Conservation (phyloP, 192 early-diverging fungal species). For the Spizellomyces punctatus region DNA sequence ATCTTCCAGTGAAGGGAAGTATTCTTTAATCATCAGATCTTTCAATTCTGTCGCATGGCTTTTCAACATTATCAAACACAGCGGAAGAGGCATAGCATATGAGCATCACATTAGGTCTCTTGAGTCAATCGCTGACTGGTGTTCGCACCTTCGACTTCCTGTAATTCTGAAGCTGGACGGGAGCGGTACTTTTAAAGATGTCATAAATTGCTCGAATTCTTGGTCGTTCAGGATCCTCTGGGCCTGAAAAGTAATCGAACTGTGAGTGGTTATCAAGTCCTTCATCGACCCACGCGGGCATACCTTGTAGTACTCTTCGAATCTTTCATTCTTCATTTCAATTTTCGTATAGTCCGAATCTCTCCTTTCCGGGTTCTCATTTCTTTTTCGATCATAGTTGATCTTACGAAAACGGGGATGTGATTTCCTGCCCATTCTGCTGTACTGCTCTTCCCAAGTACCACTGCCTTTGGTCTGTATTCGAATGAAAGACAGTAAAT, state of each 20-base stretch:
- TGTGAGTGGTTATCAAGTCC: background rate
- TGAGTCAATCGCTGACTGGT: background rate
- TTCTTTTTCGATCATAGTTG: background rate
- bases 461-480: no score
- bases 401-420: background rate
- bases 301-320: conserved; percentile 75
- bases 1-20: conserved; percentile 59
- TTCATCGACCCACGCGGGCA: background rate
- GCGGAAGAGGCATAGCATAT: background rate
- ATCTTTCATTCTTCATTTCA: conserved; percentile 60
- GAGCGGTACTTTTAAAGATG: conserved; percentile 68
- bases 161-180: conserved; percentile 95
- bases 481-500: no score
- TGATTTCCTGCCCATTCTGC: background rate
- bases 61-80: background rate
- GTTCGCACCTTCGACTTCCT: conserved; percentile 72
- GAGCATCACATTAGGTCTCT: background rate
- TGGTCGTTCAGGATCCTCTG: conserved; percentile 78
- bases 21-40: conserved; percentile 66
- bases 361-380: background rate
- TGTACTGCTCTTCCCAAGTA: no score
- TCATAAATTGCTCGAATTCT: conserved; percentile 80
- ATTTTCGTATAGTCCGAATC: conserved; percentile 20
- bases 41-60: conserved; percentile 72
- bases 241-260: conserved; percentile 15